These are phyloP conservation scores for Actinidia polygama DNA, from an alignment of 179 eudicot genomes.

Conservation along the genomic window DNA sequence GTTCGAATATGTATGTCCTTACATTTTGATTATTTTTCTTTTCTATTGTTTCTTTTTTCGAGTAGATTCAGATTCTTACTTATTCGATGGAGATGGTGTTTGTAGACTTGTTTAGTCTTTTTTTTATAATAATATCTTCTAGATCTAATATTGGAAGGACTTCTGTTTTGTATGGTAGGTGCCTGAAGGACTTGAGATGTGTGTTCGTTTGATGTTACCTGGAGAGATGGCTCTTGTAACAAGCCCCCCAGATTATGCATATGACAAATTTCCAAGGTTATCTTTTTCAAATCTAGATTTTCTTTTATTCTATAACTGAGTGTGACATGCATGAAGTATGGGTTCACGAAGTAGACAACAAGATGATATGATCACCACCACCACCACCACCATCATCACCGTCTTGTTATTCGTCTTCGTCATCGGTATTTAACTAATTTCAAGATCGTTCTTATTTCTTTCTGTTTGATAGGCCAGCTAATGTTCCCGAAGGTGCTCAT, in stretches of 20 bases:
- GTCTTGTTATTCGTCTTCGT: not conserved
- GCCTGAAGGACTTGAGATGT: conserved; percentile 99
- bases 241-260: conserved; percentile 99
- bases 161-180: conserved; percentile 51
- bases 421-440: not conserved
- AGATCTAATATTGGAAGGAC: not conserved
- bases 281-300: conserved; percentile 7
- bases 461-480: conserved; percentile 66
- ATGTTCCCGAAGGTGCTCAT: conserved; percentile 89
- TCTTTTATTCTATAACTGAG: not conserved
- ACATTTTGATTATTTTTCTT: not conserved
- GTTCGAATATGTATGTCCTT: not conserved
- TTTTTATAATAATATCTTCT: not conserved
- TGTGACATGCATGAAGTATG: not conserved
- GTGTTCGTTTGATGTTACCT: conserved; percentile 92
- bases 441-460: conserved; percentile 10
- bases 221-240: conserved; percentile 93
- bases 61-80: not conserved
- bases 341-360: conserved; percentile 12
- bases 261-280: conserved; percentile 92
- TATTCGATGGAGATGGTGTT: not conserved
- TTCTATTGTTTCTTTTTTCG: not conserved
- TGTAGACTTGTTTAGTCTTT: not conserved
- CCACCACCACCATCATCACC: not conserved
- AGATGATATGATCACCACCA: conserved; percentile 7